These are phyloP conservation scores for Globisporangium splendens DNA, from an alignment of 352 stramenopile genomes.

Conservation along the genomic window DNA sequence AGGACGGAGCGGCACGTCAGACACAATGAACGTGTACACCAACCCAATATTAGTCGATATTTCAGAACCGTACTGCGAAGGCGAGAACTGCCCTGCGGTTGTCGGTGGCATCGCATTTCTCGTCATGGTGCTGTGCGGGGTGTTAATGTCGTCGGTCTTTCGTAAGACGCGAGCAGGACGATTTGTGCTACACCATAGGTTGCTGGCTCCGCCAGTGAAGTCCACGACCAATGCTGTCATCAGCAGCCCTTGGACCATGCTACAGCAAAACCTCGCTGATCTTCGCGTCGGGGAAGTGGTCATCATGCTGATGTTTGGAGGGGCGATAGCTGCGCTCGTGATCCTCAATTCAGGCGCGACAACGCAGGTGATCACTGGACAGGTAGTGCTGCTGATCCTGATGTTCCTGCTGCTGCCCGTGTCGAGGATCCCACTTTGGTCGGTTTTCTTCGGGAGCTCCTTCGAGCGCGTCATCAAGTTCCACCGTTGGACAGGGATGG, in stretches of 20 bases:
- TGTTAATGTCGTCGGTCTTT: slow-evolving; percentile 43
- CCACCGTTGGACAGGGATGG: slow-evolving; percentile 70
- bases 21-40: slow-evolving; percentile 18
- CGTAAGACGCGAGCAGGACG: slow-evolving; percentile 31
- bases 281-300: slow-evolving; percentile 18
- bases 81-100: slow-evolving; percentile 64
- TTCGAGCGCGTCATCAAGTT: slow-evolving; percentile 85
- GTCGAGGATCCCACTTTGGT: too few relatives aligned
- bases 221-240: slow-evolving; percentile 48
- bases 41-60: slow-evolving; percentile 14
- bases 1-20: slow-evolving; percentile 6
- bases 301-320: too few relatives aligned
- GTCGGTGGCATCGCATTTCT: slow-evolving; percentile 51
- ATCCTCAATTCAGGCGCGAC: too few relatives aligned
- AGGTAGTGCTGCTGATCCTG: too few relatives aligned
- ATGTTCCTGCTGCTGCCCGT: too few relatives aligned
- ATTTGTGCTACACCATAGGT: slow-evolving; percentile 46
- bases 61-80: slow-evolving; percentile 32
- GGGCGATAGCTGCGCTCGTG: too few relatives aligned
- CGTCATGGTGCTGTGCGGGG: slow-evolving; percentile 45
- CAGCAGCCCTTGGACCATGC: slow-evolving; percentile 33
- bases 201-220: slow-evolving; percentile 41
- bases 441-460: slow-evolving; percentile 45
- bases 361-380: too few relatives aligned
- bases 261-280: slow-evolving; percentile 51